Conservation (phyloP, 1,139 yeast genomes). For the Pichia inconspicua region DNA sequence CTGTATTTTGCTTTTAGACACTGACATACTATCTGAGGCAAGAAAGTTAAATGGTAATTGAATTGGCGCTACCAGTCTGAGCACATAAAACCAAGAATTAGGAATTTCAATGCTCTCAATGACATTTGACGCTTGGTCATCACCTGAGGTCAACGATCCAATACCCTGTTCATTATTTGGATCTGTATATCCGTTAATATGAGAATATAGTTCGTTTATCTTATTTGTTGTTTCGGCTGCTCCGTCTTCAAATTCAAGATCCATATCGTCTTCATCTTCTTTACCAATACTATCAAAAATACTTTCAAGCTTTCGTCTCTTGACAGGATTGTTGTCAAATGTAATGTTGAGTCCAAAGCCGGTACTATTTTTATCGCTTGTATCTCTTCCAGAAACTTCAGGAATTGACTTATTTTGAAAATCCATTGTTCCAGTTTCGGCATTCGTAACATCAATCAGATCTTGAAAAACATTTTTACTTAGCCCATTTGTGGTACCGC, state of each 20-base stretch:
- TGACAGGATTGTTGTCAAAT: conserved; percentile 22
- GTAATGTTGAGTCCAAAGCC: not conserved
- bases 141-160: not conserved
- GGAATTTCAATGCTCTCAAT: conserved; percentile 20
- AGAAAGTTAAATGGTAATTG: conserved; percentile 50
- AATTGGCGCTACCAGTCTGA: conserved; percentile 52
- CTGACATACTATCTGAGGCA: conserved; percentile 27
- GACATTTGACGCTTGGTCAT: not conserved
- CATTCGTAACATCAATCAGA: not conserved
- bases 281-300: conserved; percentile 10
- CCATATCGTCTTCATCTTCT: conserved; percentile 11
- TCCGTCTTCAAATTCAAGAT: conserved; percentile 16
- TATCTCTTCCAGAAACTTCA: not conserved
- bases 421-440: not conserved
- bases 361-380: conserved; percentile 16
- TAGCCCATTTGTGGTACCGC: conserved; percentile 8
- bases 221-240: conserved; percentile 12
- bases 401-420: conserved; percentile 1
- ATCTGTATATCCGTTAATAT: conserved; percentile 17
- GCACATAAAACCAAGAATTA: conserved; percentile 55
- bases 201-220: conserved; percentile 12
- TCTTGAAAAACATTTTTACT: conserved; percentile 12
- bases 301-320: conserved; percentile 16
- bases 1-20: conserved; percentile 17
- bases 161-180: not conserved